Base-by-base conservation (phyloP, 2,329 filamentous ascomycete species). In the Botrytis squamosa region DNA sequence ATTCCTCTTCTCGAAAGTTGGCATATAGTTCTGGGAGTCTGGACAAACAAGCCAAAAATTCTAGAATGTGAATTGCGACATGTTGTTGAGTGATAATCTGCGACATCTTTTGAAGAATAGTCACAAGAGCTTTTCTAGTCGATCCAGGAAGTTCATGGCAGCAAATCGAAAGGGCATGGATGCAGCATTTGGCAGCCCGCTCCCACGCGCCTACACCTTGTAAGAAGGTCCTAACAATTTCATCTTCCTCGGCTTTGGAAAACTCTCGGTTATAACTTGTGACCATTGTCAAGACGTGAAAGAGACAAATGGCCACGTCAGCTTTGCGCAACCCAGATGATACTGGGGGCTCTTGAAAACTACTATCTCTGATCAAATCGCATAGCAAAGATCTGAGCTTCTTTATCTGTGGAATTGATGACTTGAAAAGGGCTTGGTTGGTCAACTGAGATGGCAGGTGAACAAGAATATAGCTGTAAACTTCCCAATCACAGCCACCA, bases 1-100 rank as follows among this genome's bases (percentile, higher is more conserved):
- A 98, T 79, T 98, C 95, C 60, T 97, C 94, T 78, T 97, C 92
- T 70, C 93, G 89, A 81, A 98, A 93, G 80, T 97, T 97, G 80
- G 93, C 90, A 80, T 95, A 97, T 1, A 98, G 87, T 75, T 93
- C 89, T 16, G 93, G 93, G 74, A 98, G 85, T 52, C 95, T 91
- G 71, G 95, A 94, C 42, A 99, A 87, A 68, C 94, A 92, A 16
- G 93, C 93, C n/a, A 99, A 85, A 80, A 99, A 98, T 80, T 99
- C 96, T 68, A 99, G 86, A 75, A 99, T 97, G 80, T 99, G 96
- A 75, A 98, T 92, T 16, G 95, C 94, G 52, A 98, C 92, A 73
- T 95, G 90, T 10, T 94, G 91, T 79, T 97, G 95, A 1, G 96
- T 98, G 79, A 99, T 97, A 79, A 98, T 97, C 78, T 95, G 93